phyloP scores from a whole-genome alignment of 192 early-diverging fungal species.

The Haplosporangium gracile region DNA sequence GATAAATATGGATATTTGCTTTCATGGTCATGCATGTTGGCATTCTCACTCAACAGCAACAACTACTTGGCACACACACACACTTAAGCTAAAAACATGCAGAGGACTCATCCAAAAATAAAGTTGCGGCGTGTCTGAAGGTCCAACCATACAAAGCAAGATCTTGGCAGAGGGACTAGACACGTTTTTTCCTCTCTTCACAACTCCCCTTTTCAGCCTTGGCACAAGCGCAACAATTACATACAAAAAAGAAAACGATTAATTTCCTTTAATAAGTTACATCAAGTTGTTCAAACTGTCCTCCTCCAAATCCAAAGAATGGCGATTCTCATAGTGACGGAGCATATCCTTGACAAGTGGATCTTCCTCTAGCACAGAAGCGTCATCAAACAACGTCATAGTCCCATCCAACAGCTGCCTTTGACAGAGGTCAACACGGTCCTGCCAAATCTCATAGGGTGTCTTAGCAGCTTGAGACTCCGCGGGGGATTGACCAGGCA shows the following conservation, averaged over 20 bases:
- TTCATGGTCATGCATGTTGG: no score
- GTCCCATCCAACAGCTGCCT: slow-evolving; percentile 4
- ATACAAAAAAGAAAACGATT: no score
- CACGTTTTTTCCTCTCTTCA: background rate
- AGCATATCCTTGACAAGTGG: slow-evolving; percentile 15
- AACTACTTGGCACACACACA: no score
- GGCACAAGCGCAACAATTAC: background rate
- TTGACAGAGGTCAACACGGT: slow-evolving; percentile 8
- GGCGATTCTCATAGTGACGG: background rate
- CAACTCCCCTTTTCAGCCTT: background rate
- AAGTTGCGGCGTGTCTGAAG: background rate
- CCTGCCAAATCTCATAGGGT: slow-evolving; percentile 18
- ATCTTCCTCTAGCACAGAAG: slow-evolving; percentile 10
- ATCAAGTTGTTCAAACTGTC: background rate
- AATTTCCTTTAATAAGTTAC: background rate
- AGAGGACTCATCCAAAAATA: background rate
- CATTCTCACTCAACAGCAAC: no score
- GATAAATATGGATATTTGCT: no score
- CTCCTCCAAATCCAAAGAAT: background rate
- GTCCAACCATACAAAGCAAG: background rate
- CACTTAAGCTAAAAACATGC: no score
- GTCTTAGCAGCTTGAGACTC: slow-evolving; percentile 7
- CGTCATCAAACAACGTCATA: slow-evolving; percentile 21
- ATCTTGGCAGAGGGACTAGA: background rate
- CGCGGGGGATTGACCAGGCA: background rate